These are phyloP conservation scores for Bonnemaisonia californica DNA, from an alignment of 31 red algal species.

Conservation along the genomic window DNA sequence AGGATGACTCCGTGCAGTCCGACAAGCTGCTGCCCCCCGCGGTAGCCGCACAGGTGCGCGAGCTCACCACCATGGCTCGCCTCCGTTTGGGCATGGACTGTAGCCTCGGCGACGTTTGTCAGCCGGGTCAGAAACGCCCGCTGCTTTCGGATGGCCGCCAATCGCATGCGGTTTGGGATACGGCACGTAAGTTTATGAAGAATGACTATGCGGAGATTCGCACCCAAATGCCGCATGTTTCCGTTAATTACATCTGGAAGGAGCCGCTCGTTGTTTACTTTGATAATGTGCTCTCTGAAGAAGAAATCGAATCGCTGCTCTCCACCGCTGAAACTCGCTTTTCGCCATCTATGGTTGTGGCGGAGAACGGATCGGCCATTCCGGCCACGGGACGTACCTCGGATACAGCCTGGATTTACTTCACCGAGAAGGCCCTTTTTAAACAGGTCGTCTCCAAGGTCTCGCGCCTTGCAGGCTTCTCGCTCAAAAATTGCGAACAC, in stretches of 20 bases:
- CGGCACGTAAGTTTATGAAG: conserved; percentile 33
- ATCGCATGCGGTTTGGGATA: conserved; percentile 20
- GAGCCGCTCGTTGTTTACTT: conserved; percentile 43
- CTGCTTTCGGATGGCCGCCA: conserved; percentile 6
- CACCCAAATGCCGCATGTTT: background rate
- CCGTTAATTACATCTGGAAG: conserved; percentile 35
- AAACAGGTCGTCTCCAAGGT: conserved; percentile 19
- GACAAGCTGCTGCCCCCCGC: background rate
- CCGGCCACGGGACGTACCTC: background rate
- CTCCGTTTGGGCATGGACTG: background rate
- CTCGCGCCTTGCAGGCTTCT: conserved; percentile 1
- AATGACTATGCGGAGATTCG: conserved; percentile 1
- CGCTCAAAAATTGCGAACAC: conserved; percentile 9
- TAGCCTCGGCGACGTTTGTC: conserved; percentile 18
- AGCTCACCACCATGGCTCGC: conserved; percentile 1
- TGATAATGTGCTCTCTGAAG: conserved; percentile 17
- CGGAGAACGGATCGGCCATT: background rate
- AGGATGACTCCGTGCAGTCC: background rate
- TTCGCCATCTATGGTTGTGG: conserved; percentile 15
- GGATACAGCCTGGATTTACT: conserved; percentile 46
- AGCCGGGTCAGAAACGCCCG: background rate
- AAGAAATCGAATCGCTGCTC: conserved; percentile 11
- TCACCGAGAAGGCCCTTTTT: conserved; percentile 4
- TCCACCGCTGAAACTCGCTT: conserved; percentile 26
- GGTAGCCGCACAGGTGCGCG: background rate